Base-by-base conservation (phyloP, 192 early-diverging fungal genomes). In the Coemansia sp. region DNA sequence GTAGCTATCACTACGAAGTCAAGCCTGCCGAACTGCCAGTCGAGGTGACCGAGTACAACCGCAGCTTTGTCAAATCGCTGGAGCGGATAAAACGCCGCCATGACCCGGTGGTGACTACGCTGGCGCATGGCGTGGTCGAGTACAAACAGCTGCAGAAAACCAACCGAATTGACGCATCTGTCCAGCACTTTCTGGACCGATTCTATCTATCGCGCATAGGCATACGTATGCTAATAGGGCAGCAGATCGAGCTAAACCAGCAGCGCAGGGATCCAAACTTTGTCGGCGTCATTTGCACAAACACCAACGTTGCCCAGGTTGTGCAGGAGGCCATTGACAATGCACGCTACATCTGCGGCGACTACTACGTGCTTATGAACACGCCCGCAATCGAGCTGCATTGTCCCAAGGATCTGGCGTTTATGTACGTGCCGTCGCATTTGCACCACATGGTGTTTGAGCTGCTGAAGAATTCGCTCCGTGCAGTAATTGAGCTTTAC, bases 141-240 rank as follows among this genome's bases (percentile, higher is more conserved):
- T 90, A 93, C 69, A 98, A 98, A 73, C 78, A 89, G 60, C 78
- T 73, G 45, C 72, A 53, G 54, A 59, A 68, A 38, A 55, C 62
- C 0, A 64, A 57, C n/a, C 49, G 68, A 14, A 84, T 91, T 41
- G 86, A 91, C 75, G 86, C 86, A 18, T 89, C 86, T 43, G 84
- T 96, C 14, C 94, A 98, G 78, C 82, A 87, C 27, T 98, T 98
- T 63, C 75, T 98, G 62, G 94, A 96, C 79, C 87, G 93, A 37
- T 98, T 98, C 82, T 96, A 98, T 80, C 90, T 96, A 87, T 94
- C 92, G 24, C 91, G 96, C 55, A 98, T 98, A 62, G 96, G 96
- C n/a, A 96, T 98, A 71, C 89, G 96, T 54, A 94, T 96, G 92
- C 84, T 98, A 54, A 94, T 98, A 65, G 95, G 90, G 54, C 89